Base-by-base conservation (phyloP, 805 yeast species). In the Lachancea fermentati region DNA sequence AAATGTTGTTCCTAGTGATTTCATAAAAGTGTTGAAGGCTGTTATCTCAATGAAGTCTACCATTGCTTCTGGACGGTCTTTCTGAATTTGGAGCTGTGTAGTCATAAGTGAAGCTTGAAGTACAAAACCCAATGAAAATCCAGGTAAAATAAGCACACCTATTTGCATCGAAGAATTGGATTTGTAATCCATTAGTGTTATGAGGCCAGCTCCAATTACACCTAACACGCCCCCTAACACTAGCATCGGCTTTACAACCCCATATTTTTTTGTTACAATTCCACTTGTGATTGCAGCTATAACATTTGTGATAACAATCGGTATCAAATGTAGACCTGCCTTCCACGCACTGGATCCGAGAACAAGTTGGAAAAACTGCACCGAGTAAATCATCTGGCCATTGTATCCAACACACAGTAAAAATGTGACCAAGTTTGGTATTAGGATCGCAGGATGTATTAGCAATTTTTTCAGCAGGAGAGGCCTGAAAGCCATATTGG, bases 141-240 rank as follows among this genome's bases (percentile, higher is more conserved):
- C 72, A 3, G 64, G 60, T 9, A 66, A 52, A 31, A 69, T 65
- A 34, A 66, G 42, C n/a, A 55, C 46, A 2, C 73, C 73, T 32
- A 68, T 65, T 30, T 56, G 59, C 24, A 50, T 30, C 0, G 58
- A 37, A 5, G 43, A 39, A 3, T 50, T 39, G 2, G 71, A 58
- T 28, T 57, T 47, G 30, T 55, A 62, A 3, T 57, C 49, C 31
- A 66, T 51, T 15, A 67, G 43, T 4, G 58, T 49, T 13, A 65
- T 15, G 9, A 59, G 33, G 5, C 71, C 73, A 17, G 57, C 51
- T 3, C 72, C 71, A 30, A 66, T 42, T 15, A 56, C 37, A 4
- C 66, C 67, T 15, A 51, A 17, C 5, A 47, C 26, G 11, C 50
- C 50, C n/a, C 66, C 70, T 25, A 57, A 14, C 2, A 65, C 17